Base-by-base conservation (phyloP, 352 stramenopile species). In the Phytophthora fragariaefolia region DNA sequence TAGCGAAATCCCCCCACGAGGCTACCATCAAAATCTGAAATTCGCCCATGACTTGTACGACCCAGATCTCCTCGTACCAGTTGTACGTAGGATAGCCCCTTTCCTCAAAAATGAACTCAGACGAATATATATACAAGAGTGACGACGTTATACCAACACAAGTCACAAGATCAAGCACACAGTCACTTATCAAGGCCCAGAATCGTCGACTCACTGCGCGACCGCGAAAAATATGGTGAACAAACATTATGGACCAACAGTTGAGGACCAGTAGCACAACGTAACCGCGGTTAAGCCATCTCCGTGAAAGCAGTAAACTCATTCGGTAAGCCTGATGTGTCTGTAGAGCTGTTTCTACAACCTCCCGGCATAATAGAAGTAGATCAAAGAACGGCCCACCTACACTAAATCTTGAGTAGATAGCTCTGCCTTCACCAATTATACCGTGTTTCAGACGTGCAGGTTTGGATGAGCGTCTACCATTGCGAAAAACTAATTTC, bases 21-120 rank as follows among this genome's bases (percentile, higher is more conserved):
- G 28, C 43, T 2, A 89, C 66, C 15, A 87, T 24, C 4, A 82
- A 26, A 9, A 85, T 42, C 6, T 77, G 54, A 22, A 71, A 74
- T 40, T 79, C 71, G 38, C 63, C 74, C 9, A 69, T 68, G 2
- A 46, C 43, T 30, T 76, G 51, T 3, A 69, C 32, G 0, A 67
- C 7, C 62, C 63, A 76, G 2, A 48, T 26, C 9, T 76, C 69
- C 12, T 76, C 32, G 8, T 70, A 76, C 68, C 68, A 76, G n/a
- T 69, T 62, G 27, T 40, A 13, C 0, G 43, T 34, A 2, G 48
- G 42, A 26, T 67, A 63, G 15, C 58, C 40, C 7, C 22, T 27
- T 1, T 22, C 10, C 6, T 57, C 20, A 4, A 52, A 42, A 6
- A 73, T 61, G n/a, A 65, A 71, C 6, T 74, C 56, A 0, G 47